A percentile compares a stretch with the other conserved stretches of the same genome.
Evolutionary conservation across 2,329 filamentous ascomycete genomes (phyloP).

Genomic region (Beauveria sp.): DNA sequence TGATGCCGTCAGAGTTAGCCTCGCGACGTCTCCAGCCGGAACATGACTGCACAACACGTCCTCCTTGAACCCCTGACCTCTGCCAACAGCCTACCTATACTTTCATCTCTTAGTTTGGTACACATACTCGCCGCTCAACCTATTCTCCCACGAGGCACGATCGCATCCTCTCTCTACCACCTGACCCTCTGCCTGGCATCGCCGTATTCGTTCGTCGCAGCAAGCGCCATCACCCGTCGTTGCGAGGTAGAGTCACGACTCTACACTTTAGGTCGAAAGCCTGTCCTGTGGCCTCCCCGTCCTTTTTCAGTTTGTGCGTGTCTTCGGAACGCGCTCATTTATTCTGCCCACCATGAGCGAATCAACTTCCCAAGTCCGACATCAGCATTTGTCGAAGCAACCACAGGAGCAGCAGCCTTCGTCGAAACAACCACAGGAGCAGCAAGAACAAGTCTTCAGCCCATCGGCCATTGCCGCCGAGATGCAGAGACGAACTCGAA

Average conservation of each 20-base stretch:
- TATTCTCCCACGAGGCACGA: background rate
- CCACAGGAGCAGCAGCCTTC: background rate
- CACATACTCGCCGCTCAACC: background rate
- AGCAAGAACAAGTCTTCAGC: background rate
- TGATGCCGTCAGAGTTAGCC: slow-evolving; percentile 4
- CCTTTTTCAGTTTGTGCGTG: background rate
- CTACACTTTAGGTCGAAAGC: background rate
- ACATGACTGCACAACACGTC: background rate
- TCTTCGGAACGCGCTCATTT: background rate
- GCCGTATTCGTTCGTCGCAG: background rate
- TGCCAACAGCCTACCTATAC: background rate
- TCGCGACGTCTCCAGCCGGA: background rate
- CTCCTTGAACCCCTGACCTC: background rate
- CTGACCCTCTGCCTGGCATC: slow-evolving; percentile 6
- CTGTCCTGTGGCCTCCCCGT: background rate
- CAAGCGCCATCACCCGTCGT: background rate
- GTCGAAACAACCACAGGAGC: background rate
- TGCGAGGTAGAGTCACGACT: background rate
- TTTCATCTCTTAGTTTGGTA: background rate
- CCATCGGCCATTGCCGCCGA: slow-evolving; percentile 13
- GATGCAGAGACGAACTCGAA: slow-evolving; percentile 20
- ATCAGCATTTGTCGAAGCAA: background rate
- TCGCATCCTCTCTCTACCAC: background rate
- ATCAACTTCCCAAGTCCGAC: background rate
- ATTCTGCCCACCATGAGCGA: background rate